Evolutionary conservation across 2,329 filamentous ascomycete genomes (phyloP).

Genomic region (Fusarium multiceps): DNA sequence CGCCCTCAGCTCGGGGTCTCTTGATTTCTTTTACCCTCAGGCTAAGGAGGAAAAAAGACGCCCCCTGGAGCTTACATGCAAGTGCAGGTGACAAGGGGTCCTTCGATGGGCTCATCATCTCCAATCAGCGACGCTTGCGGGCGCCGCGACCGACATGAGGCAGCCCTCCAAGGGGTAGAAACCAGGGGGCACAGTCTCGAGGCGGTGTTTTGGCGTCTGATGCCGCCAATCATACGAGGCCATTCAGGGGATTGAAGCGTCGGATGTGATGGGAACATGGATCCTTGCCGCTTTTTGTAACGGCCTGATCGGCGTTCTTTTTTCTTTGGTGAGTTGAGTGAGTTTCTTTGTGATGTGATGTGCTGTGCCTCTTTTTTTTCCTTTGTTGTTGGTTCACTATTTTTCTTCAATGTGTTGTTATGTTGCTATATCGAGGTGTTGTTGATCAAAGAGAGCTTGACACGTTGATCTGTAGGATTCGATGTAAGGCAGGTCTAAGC

Average conservation of each 20-base stretch:
- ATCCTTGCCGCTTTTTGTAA: constrained; percentile 42
- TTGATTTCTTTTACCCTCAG: not conserved
- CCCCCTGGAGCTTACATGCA: constrained; percentile 28
- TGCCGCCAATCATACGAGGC: constrained; percentile 40
- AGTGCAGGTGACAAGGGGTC: constrained; percentile 32
- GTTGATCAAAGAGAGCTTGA: constrained; percentile 23
- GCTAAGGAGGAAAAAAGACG: constrained; percentile 2
- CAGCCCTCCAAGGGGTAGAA: constrained; percentile 34
- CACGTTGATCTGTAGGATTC: constrained; percentile 24
- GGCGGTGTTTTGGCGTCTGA: constrained; percentile 38
- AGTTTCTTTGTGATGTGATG: constrained; percentile 13
- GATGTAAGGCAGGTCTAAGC: not conserved
- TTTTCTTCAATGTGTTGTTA: not conserved
- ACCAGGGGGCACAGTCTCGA: constrained; percentile 30
- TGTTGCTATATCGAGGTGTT: constrained; percentile 22
- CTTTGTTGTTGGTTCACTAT: not conserved
- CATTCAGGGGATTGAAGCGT: constrained; percentile 40
- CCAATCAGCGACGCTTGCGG: constrained; percentile 41
- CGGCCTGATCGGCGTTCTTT: constrained; percentile 40
- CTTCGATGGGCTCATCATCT: constrained; percentile 17
- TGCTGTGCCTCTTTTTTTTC: constrained; percentile 23
- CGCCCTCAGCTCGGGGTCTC: not conserved
- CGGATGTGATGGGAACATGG: constrained; percentile 34
- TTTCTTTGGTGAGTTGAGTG: not conserved
- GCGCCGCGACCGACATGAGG: constrained; percentile 41